These are phyloP conservation scores for Colletotrichum sp. DNA, from an alignment of 2,329 filamentous ascomycete species.

Conservation along the genomic window DNA sequence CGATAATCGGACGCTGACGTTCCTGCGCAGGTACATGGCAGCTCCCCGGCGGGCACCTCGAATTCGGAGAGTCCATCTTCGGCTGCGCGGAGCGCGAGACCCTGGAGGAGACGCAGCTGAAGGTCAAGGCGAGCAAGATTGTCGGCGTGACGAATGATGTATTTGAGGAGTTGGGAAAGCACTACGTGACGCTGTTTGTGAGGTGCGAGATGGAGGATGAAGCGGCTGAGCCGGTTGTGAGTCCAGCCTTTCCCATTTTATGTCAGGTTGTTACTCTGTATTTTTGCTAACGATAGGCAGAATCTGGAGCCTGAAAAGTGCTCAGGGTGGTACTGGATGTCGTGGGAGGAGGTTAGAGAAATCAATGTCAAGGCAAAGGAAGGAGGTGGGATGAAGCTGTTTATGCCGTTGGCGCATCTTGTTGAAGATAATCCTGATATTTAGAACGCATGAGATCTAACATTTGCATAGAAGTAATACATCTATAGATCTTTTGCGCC, in stretches of 20 bases:
- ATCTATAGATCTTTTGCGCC: background rate
- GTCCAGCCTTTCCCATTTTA: too few species aligned
- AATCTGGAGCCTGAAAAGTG: conserved; percentile 55
- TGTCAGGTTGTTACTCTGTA: too few species aligned
- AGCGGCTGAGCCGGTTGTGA: conserved; percentile 56
- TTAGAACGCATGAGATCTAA: background rate
- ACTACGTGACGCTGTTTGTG: conserved; percentile 79
- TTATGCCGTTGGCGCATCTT: conserved; percentile 36
- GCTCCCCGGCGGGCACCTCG: conserved; percentile 78
- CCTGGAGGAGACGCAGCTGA: conserved; percentile 72
- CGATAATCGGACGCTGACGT: background rate
- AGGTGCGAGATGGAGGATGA: conserved; percentile 53
- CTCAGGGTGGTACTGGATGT: conserved; percentile 53
- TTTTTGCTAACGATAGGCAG: conserved; percentile 30
- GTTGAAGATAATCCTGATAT: conserved; percentile 28
- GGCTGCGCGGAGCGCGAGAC: conserved; percentile 71
- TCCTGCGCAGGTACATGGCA: conserved; percentile 60
- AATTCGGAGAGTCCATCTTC: conserved; percentile 68
- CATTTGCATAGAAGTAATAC: background rate
- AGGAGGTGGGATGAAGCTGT: conserved; percentile 27
- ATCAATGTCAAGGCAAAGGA: background rate
- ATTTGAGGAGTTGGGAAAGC: conserved; percentile 63
- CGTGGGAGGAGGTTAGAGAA: conserved; percentile 45
- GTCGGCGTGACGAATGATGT: conserved; percentile 71
- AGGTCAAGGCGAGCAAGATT: conserved; percentile 56